phyloP scores from a whole-genome alignment of 345 rosid genomes.

The Raphanus sativus region DNA sequence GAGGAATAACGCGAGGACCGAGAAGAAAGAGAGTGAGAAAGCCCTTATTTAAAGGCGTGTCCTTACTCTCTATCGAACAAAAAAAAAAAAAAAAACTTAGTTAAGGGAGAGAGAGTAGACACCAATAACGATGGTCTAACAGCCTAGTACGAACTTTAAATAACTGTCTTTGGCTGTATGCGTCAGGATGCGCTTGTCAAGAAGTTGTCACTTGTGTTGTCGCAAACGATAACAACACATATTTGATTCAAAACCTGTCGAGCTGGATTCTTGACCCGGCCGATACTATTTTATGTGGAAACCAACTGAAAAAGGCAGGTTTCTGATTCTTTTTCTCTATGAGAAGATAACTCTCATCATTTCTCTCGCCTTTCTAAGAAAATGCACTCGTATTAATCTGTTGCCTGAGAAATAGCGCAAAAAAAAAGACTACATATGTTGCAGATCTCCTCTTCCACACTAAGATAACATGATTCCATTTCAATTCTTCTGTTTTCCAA shows the following conservation, averaged over 20 bases:
- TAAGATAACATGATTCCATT: neutral
- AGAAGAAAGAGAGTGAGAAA: no score
- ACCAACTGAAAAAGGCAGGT: neutral
- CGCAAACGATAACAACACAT: neutral
- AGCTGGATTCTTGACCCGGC: neutral
- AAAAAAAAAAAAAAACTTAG: no score
- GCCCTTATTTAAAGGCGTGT: no score
- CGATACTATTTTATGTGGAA: neutral
- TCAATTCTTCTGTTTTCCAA: neutral
- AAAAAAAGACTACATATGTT: neutral
- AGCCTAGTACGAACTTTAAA: neutral
- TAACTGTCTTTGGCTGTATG: neutral
- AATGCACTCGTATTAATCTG: neutral
- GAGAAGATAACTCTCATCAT: neutral
- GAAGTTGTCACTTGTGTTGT: neutral
- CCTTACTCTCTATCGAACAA: no score
- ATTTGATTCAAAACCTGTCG: neutral
- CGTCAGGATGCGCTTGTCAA: neutral
- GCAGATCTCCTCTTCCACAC: neutral
- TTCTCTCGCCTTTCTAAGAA: neutral
- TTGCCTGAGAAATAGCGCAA: neutral
- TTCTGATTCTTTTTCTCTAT: neutral
- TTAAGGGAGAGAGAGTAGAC: no score
- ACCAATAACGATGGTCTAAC: no score
- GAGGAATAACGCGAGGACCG: no score